These are phyloP conservation scores for Candida odintsovae DNA, from an alignment of 805 yeast genomes.

Conservation along the genomic window DNA sequence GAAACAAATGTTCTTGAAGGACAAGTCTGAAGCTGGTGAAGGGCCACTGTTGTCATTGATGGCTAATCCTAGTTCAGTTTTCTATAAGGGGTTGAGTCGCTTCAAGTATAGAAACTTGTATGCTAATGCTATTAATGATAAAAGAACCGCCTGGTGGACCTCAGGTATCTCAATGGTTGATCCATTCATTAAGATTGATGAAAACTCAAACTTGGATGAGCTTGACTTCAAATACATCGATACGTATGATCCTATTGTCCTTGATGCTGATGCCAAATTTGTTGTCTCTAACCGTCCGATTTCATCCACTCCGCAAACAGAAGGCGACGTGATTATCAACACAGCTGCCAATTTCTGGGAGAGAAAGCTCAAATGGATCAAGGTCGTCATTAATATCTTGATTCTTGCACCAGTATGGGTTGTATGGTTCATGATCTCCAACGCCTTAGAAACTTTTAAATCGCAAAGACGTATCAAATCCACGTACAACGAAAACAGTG, in stretches of 20 bases:
- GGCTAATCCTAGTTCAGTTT: slow-evolving; percentile 58
- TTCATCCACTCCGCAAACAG: slow-evolving; percentile 1
- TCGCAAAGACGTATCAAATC: slow-evolving; percentile 33
- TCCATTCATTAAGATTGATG: slow-evolving; percentile 45
- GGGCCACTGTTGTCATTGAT: slow-evolving; percentile 58
- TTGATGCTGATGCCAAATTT: slow-evolving; percentile 45
- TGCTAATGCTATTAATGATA: slow-evolving; percentile 75
- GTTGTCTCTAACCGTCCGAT: slow-evolving; percentile 20
- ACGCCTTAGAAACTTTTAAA: slow-evolving; percentile 33
- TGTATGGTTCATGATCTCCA: slow-evolving; percentile 46
- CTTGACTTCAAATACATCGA: slow-evolving; percentile 37
- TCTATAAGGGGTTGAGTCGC: slow-evolving; percentile 45
- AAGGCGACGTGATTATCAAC: slow-evolving; percentile 2
- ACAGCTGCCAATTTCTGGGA: slow-evolving; percentile 26
- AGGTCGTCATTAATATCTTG: slow-evolving; percentile 37
- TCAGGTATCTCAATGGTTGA: slow-evolving; percentile 61
- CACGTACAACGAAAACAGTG: slow-evolving; percentile 23
- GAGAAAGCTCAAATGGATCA: slow-evolving; percentile 43
- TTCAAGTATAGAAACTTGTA: slow-evolving; percentile 56
- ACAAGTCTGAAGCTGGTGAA: slow-evolving; percentile 23
- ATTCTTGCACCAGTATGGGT: slow-evolving; percentile 62
- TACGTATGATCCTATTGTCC: slow-evolving; percentile 51
- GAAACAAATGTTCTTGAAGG: slow-evolving; percentile 63
- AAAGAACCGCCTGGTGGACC: slow-evolving; percentile 80
- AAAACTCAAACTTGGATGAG: slow-evolving; percentile 37